phyloP scores from a whole-genome alignment of 768 basidiomycete genomes.

The Hemileccinum rubropunctum region DNA sequence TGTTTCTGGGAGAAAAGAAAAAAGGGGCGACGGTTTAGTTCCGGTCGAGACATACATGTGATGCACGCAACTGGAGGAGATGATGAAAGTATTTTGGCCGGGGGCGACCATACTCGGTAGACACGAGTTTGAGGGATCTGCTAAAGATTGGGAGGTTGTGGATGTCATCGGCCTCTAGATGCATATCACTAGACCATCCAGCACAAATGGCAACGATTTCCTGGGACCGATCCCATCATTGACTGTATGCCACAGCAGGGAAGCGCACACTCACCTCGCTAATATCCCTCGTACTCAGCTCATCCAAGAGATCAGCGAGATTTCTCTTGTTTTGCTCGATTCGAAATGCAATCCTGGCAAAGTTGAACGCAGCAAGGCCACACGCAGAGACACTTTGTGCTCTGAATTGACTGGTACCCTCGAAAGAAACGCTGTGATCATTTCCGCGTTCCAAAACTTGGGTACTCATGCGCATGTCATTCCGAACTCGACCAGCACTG shows the following conservation, averaged over 20 bases:
- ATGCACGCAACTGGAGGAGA: constrained; percentile 25
- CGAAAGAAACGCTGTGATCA: constrained; percentile 43
- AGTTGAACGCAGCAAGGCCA: constrained; percentile 67
- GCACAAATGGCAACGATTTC: constrained; percentile 56
- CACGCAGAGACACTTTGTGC: constrained; percentile 49
- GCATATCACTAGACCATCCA: constrained; percentile 49
- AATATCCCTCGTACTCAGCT: constrained; percentile 20
- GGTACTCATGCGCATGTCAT: neutral
- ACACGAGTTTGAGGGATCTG: constrained; percentile 34
- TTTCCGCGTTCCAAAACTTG: constrained; percentile 27
- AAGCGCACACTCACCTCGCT: constrained; percentile 23
- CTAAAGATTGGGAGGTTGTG: constrained; percentile 47
- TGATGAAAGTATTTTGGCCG: constrained; percentile 36
- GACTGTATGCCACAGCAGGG: neutral
- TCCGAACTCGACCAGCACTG: neutral
- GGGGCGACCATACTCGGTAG: constrained; percentile 38
- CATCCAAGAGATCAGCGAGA: constrained; percentile 17
- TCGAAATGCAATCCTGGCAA: constrained; percentile 49
- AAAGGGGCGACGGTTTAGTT: neutral
- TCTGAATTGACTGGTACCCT: constrained; percentile 58
- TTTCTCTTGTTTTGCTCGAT: constrained; percentile 11
- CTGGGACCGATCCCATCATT: constrained; percentile 30
- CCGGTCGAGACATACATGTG: neutral
- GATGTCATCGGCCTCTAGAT: constrained; percentile 59
- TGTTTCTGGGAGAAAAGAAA: constrained; percentile 15